Evolutionary conservation across 2,329 filamentous ascomycete genomes (phyloP).

Genomic region (Trichocomaceae sp.): DNA sequence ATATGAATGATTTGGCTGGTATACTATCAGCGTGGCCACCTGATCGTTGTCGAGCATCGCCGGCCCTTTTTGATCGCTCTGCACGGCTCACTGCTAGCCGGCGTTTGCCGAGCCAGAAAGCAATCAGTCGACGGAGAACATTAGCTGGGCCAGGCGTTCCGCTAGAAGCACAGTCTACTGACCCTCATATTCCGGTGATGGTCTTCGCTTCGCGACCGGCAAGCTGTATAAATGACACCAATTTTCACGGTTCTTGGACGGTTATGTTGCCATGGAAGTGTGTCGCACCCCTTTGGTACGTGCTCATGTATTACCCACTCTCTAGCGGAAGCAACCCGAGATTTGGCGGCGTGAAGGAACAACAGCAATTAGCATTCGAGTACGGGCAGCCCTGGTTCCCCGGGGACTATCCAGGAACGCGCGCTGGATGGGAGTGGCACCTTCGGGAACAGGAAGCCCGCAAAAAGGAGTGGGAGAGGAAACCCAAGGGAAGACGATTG

Average conservation of each 20-base stretch:
- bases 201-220: constrained; percentile 56
- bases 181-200: constrained; percentile 72
- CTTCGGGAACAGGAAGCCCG: constrained; percentile 55
- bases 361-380: constrained; percentile 76
- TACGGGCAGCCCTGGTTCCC: constrained; percentile 75
- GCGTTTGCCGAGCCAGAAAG: constrained; percentile 66
- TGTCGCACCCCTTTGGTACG: constrained; percentile 77
- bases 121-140: constrained; percentile 69
- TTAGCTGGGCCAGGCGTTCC: constrained; percentile 56
- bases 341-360: constrained; percentile 75
- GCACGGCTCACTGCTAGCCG: constrained; percentile 58
- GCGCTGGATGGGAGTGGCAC: constrained; percentile 74
- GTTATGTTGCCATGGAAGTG: constrained; percentile 86
- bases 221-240: constrained; percentile 32
- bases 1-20: constrained; percentile 47
- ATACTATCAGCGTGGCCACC: constrained; percentile 62
- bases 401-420: constrained; percentile 71
- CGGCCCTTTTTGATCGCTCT: constrained; percentile 61
- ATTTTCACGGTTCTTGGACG: constrained; percentile 67
- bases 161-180: constrained; percentile 51
- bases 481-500: constrained; percentile 73
- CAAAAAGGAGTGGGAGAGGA: constrained; percentile 62
- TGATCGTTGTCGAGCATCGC: constrained; percentile 46
- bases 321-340: constrained; percentile 72
- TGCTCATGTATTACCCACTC: constrained; percentile 72